Base-by-base conservation (phyloP, 768 basidiomycete genomes). In the Tephrocybe sp. region DNA sequence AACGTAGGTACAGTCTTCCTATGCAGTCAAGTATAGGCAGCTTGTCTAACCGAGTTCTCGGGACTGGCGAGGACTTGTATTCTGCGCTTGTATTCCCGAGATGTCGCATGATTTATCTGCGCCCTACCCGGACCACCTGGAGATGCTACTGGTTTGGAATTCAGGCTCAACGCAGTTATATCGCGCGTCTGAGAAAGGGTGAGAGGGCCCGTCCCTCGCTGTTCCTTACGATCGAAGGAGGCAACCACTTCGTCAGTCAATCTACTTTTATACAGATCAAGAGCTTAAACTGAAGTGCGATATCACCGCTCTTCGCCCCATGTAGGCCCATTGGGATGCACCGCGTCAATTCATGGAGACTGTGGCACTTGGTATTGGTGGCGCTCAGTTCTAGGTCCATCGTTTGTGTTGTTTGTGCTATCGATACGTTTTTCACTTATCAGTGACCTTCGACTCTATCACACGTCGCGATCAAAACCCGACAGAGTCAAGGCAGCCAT, bases 231-330 rank as follows among this genome's bases (percentile, higher is more conserved):
- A 49, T 70, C 17, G 53, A 63, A 17, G 56, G 57, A 6, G 65
- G 58, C 3, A 72, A 74, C 54, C 72, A 74, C 49, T 70, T 73
- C 47, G 72, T 74, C 46, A 51, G 71, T 60, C 17, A 6, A 7
- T 25, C 33, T 3, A 3, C n/a, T 38, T 9, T 36, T 12, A 36
- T 7, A 36, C 15, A n/a, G 4, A 14, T 12, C 15, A 4, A 23
- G 3, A 47, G 23, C 24, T 21, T n/a, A n/a, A n/a, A 2, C 11
- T 17, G 21, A 17, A 10, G 17, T n/a, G 4, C 34, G 38, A 21
- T n/a, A 30, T 33, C 45, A 14, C 34, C 15, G 36, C 2, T 37
- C 8, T 17, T 7, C 8, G 2, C 7, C n/a, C 33, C 7, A n/a
- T 17, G 23, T 33, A 57, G 56, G 48, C 52, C 11, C 56, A 57